Conservation (phyloP, 2,329 filamentous ascomycete genomes). For the Alternaria sp. region DNA sequence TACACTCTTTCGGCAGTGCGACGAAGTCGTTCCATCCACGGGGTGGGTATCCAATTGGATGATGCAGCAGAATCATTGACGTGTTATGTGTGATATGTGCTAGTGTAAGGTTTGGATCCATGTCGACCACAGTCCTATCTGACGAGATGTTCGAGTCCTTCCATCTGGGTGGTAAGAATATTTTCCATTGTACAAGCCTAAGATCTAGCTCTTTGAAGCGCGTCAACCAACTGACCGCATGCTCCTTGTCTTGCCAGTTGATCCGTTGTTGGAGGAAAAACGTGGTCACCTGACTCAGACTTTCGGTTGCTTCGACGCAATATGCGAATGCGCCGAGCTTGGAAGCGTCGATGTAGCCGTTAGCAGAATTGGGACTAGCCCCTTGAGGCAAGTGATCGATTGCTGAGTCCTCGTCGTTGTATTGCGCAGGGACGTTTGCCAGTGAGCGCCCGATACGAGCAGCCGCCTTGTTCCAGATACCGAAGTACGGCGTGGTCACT, state of each 20-base stretch:
- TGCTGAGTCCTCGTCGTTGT: constrained; percentile 43
- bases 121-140: constrained; percentile 38
- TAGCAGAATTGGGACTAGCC: constrained; percentile 41
- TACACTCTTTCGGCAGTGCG: constrained; percentile 44
- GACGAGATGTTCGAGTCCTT: constrained; percentile 46
- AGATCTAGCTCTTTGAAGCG: constrained; percentile 47
- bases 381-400: constrained; percentile 32
- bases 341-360: constrained; percentile 45
- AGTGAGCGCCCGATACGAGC: constrained; percentile 44
- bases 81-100: constrained; percentile 48
- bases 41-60: constrained; percentile 43
- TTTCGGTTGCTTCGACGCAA: constrained; percentile 46
- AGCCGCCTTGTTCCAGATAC: constrained; percentile 46
- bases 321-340: constrained; percentile 48
- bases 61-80: constrained; percentile 47
- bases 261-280: constrained; percentile 47
- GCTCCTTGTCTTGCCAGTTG: constrained; percentile 47
- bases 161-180: constrained; percentile 46
- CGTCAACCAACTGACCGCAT: constrained; percentile 46
- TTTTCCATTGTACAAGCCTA: constrained; percentile 46
- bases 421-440: constrained; percentile 44
- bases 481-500: constrained; percentile 46
- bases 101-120: constrained; percentile 47
- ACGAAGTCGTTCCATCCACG: constrained; percentile 43
- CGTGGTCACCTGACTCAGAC: constrained; percentile 45